Evolutionary conservation across 208 protist species (phyloP).

Genomic region (Acanthamoeba lenticulata): DNA sequence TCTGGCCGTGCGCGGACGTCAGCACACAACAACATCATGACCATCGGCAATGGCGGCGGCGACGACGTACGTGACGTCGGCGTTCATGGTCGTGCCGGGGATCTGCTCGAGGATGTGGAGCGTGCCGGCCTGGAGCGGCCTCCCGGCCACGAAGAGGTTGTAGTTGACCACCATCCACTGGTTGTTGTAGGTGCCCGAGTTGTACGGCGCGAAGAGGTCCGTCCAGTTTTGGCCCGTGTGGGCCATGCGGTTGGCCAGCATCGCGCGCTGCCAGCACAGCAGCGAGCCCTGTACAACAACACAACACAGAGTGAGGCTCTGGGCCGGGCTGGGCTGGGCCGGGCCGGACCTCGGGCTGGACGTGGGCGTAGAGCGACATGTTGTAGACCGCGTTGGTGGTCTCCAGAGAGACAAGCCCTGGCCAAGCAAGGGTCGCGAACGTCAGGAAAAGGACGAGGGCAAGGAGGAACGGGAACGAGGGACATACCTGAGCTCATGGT

Average conservation of each 20-base stretch:
- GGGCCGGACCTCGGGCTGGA: conserved; percentile 71
- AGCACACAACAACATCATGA: conserved; percentile 45
- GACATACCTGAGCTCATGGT: conserved; percentile 77
- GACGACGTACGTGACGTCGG: conserved; percentile 80
- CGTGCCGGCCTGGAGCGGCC: conserved; percentile 74
- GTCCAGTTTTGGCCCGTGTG: conserved; percentile 81
- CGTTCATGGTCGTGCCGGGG: conserved; percentile 78
- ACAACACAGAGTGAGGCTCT: background rate
- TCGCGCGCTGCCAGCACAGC: conserved; percentile 83
- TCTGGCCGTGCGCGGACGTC: background rate
- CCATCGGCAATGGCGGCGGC: background rate
- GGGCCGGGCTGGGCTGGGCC: background rate
- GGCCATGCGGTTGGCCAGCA: conserved; percentile 87
- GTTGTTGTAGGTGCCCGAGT: conserved; percentile 44
- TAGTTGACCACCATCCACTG: conserved; percentile 91
- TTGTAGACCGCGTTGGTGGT: conserved; percentile 82
- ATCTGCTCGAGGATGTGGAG: conserved; percentile 89
- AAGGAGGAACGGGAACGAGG: background rate
- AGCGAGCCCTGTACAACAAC: background rate
- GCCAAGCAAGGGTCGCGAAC: background rate
- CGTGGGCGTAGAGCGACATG: conserved; percentile 72
- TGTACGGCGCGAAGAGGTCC: conserved; percentile 77
- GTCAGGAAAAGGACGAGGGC: background rate
- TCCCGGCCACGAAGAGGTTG: conserved; percentile 77
- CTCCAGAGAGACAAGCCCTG: conserved; percentile 86